Percentiles rank a stretch among this genome's conserved stretches.
Evolutionary conservation across 371 early-diverging fungal genomes (phyloP).

Genomic region (Circinella minor): DNA sequence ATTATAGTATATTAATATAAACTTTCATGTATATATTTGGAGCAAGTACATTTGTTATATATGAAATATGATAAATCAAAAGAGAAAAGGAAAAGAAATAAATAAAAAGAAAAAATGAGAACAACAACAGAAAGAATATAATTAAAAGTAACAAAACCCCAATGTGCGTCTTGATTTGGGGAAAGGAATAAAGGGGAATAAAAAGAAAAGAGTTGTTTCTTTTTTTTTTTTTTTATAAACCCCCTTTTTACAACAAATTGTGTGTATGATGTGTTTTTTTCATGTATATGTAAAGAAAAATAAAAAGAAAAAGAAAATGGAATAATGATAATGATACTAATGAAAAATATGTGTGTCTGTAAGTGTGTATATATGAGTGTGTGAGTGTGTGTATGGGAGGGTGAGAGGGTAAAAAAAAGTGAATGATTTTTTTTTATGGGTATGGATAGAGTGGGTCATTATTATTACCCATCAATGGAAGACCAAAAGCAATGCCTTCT

Average conservation of each 20-base stretch:
- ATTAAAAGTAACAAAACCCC: too few species aligned
- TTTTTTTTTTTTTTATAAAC: too few species aligned
- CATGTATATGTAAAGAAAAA: too few species aligned
- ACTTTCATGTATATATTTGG: not conserved
- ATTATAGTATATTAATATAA: too few species aligned
- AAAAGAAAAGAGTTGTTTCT: not conserved
- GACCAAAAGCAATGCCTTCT: conserved; percentile 17
- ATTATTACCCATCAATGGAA: conserved; percentile 20
- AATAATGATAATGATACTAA: not conserved
- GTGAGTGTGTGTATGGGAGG: not conserved
- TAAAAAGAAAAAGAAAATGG: not conserved
- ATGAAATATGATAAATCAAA: too few species aligned
- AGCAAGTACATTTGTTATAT: too few species aligned
- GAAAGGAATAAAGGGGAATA: not conserved
- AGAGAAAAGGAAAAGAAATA: too few species aligned
- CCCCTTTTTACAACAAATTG: conserved; percentile 1
- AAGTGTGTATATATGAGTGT: not conserved
- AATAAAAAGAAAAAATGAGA: too few species aligned
- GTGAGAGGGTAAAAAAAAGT: not conserved
- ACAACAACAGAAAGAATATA: too few species aligned
- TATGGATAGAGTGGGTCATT: conserved; percentile 15
- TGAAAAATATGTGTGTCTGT: not conserved
- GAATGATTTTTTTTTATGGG: not conserved
- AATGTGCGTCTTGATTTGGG: not conserved
- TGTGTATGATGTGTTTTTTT: too few species aligned